A percentile compares a stretch with the other conserved stretches of the same genome.
Conservation (phyloP, 2,329 filamentous ascomycete species). For the Clonostachys byssicola region DNA sequence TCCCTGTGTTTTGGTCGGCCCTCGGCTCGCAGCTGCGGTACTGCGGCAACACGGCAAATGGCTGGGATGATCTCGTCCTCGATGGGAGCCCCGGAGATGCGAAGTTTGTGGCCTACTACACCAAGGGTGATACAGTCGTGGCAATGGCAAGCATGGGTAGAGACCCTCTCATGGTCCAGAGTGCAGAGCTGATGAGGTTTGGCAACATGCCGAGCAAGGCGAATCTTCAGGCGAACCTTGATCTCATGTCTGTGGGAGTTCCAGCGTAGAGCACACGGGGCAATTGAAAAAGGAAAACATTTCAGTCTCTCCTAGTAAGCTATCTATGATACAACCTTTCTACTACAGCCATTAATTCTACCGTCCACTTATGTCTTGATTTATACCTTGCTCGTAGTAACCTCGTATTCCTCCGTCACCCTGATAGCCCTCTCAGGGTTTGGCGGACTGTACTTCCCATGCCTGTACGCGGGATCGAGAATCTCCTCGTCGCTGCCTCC, state of each 20-base stretch:
- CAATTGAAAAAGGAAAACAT: neutral
- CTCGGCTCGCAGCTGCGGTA: slow-evolving; percentile 86
- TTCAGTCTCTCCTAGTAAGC: neutral
- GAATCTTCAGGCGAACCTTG: slow-evolving; percentile 62
- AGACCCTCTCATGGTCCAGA: slow-evolving; percentile 82
- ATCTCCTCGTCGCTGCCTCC: neutral
- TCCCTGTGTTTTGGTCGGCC: slow-evolving; percentile 96
- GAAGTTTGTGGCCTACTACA: slow-evolving; percentile 88
- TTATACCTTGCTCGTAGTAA: too few species aligned
- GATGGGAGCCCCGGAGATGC: slow-evolving; percentile 71
- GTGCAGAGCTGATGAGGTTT: slow-evolving; percentile 78
- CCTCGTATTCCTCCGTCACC: too few species aligned
- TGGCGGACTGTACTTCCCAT: too few species aligned
- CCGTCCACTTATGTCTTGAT: too few species aligned
- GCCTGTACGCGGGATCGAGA: too few species aligned
- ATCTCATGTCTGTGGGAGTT: slow-evolving; percentile 38
- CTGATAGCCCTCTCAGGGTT: too few species aligned
- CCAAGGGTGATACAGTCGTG: slow-evolving; percentile 78
- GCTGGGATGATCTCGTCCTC: slow-evolving; percentile 83
- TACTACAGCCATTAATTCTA: too few species aligned
- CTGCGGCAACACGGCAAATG: slow-evolving; percentile 77
- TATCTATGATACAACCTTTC: neutral
- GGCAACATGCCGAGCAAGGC: slow-evolving; percentile 80
- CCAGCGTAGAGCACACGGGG: slow-evolving; percentile 15
- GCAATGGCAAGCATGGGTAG: slow-evolving; percentile 88